Percentiles rank a stretch among this genome's conserved stretches.
These are phyloP conservation scores for Nannizziopsis barbatae DNA, from an alignment of 2,329 filamentous ascomycete genomes.

Conservation along the genomic window DNA sequence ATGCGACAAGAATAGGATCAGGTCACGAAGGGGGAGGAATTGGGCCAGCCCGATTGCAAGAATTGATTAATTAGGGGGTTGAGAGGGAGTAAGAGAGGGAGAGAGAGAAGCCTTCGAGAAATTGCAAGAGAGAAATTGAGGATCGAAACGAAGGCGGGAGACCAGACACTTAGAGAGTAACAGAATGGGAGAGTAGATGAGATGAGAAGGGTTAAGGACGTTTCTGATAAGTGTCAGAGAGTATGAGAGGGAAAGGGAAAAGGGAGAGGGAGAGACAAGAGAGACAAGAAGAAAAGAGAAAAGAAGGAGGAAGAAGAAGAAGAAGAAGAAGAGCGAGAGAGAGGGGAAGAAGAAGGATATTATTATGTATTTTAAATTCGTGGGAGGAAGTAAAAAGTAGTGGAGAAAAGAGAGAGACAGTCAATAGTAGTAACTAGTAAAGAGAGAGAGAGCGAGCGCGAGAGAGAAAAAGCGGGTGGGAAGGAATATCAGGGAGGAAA, in stretches of 20 bases:
- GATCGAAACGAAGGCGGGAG: neutral
- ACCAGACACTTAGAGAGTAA: neutral
- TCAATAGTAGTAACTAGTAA: no score
- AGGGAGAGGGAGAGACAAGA: neutral
- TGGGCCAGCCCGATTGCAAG: conserved; percentile 18
- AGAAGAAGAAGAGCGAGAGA: neutral
- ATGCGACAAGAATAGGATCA: no score
- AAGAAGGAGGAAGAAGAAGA: neutral
- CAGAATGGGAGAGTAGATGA: neutral
- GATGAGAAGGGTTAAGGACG: no score
- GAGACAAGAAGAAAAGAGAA: neutral
- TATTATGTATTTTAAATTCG: no score
- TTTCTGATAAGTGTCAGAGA: conserved; percentile 7
- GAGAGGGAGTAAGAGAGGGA: conserved; percentile 6
- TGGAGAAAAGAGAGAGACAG: neutral
- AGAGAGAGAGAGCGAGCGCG: no score
- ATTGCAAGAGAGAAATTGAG: neutral
- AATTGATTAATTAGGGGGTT: conserved; percentile 7
- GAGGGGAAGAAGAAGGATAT: neutral
- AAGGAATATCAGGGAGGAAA: neutral
- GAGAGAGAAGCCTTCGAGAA: conserved; percentile 2
- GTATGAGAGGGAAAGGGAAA: conserved; percentile 5
- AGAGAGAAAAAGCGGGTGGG: neutral
- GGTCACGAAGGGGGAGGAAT: conserved; percentile 13
- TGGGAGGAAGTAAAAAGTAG: no score